phyloP scores from a whole-genome alignment of 176 grass and related monocot genomes.

The Pontederia paniculata region DNA sequence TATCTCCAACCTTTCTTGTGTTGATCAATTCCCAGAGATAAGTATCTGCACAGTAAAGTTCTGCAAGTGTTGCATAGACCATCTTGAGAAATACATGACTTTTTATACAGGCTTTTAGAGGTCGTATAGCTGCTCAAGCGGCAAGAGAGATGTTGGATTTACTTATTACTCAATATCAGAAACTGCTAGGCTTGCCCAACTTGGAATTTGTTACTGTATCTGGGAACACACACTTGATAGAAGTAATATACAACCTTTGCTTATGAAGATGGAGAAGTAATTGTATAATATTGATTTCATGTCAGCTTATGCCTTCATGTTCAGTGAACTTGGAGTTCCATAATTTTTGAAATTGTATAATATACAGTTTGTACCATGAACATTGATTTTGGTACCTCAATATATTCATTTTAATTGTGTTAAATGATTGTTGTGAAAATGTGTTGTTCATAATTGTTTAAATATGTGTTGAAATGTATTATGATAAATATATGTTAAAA shows the following conservation, averaged over 20 bases:
- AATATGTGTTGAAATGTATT: too few species aligned
- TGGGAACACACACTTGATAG: slow-evolving; percentile 70
- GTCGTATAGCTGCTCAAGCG: slow-evolving; percentile 47
- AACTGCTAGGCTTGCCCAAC: slow-evolving; percentile 48
- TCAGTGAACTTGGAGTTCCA: not conserved
- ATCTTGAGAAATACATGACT: too few species aligned
- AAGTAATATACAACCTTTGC: slow-evolving; percentile 35
- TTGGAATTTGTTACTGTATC: slow-evolving; percentile 80
- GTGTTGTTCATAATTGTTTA: too few species aligned
- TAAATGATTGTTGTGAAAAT: too few species aligned
- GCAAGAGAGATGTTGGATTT: slow-evolving; percentile 52
- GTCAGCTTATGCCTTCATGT: not conserved
- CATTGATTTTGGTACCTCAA: too few species aligned
- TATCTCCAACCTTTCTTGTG: too few species aligned
- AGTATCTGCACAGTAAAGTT: not conserved
- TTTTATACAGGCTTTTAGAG: slow-evolving; percentile 43
- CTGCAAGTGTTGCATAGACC: not conserved
- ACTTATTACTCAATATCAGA: slow-evolving; percentile 59
- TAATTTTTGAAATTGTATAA: too few species aligned
- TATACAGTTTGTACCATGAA: too few species aligned
- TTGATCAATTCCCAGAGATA: slow-evolving; percentile 91
- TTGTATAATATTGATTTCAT: not conserved
- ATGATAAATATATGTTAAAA: too few species aligned
- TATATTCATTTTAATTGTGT: too few species aligned
- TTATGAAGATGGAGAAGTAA: not conserved